Evolutionary conservation across 306 rosid species (phyloP).

Genomic region (Castanopsis chinensis): DNA sequence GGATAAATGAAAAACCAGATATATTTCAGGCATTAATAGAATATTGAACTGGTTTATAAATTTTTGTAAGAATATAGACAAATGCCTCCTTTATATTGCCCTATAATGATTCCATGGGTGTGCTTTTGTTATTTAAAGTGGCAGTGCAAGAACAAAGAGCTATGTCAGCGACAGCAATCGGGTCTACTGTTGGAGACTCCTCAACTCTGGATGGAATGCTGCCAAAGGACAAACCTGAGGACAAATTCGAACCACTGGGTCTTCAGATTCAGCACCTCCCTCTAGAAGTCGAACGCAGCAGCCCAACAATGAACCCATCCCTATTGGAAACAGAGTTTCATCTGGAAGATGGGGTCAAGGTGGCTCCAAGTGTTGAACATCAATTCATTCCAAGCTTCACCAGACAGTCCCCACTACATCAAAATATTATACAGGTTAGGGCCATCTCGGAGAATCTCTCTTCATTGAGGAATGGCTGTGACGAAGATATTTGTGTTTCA

Average conservation of each 20-base stretch:
- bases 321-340: conserved; percentile 63
- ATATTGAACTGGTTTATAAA: background rate
- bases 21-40: background rate
- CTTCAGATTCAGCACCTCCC: conserved; percentile 86
- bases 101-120: conserved; percentile 7
- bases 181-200: conserved; percentile 83
- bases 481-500: conserved; percentile 76
- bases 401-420: conserved; percentile 69
- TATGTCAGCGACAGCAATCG: conserved; percentile 77
- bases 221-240: conserved; percentile 66
- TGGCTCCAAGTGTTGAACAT: conserved; percentile 74
- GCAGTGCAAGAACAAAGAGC: conserved; percentile 94
- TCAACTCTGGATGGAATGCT: conserved; percentile 71
- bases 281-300: conserved; percentile 52
- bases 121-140: conserved; percentile 42
- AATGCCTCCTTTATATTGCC: background rate
- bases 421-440: conserved; percentile 37
- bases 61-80: background rate
- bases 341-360: conserved; percentile 67
- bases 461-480: conserved; percentile 56
- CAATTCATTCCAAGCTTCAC: conserved; percentile 87
- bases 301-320: conserved; percentile 49
- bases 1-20: background rate
- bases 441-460: conserved; percentile 69
- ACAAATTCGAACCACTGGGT: conserved; percentile 83